Base-by-base conservation (phyloP, 179 eudicot genomes). In the Drosera spatulata region DNA sequence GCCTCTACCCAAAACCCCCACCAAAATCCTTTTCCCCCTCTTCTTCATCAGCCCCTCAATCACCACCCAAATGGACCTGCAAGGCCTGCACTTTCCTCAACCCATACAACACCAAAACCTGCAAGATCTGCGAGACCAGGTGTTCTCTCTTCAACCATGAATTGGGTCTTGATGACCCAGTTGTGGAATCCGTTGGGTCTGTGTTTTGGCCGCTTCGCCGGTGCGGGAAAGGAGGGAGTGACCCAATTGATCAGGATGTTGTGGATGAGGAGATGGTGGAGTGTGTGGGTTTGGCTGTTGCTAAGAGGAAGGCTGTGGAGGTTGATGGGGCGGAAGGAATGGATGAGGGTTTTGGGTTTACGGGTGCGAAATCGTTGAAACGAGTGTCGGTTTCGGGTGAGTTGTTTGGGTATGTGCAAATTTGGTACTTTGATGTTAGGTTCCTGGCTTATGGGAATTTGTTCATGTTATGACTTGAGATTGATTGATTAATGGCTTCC, bases 61-160 rank as follows among this genome's bases (percentile, higher is more conserved):
- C 90, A 2, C 64, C 68, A 7, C 77, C 72, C 48, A 82, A 72
- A 72, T 91, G 98, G 98, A 44, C 88, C 2, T 88, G 96, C 63
- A 77, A 82, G 58, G 68, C 85, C 10, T 91, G 98, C 84, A 91
- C 98, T 33, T 91, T 83, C 41, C 72, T 85, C 50, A 91, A 91
- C 76, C 77, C 91, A 0, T 79, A 71, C 55, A 59, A 41, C 49
- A 66, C 12, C 40, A 49, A 80, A 1, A 73, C 55, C 43, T 91
- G 98, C 63, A 83, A 88, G 59, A 66, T 91, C 41, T 91, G 98
- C 54, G 89, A 84, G 50, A 58, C 84, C 40, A 71, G 88, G 37
- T 65, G 80, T 41, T 61, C 70, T 4, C 42, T 57, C 10, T 38
- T 75, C 9, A 55, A 49, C 38, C 79, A 71, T 4, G 69, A 70